Conservation (phyloP, 2,329 filamentous ascomycete genomes). For the Cercospora berteroae region DNA sequence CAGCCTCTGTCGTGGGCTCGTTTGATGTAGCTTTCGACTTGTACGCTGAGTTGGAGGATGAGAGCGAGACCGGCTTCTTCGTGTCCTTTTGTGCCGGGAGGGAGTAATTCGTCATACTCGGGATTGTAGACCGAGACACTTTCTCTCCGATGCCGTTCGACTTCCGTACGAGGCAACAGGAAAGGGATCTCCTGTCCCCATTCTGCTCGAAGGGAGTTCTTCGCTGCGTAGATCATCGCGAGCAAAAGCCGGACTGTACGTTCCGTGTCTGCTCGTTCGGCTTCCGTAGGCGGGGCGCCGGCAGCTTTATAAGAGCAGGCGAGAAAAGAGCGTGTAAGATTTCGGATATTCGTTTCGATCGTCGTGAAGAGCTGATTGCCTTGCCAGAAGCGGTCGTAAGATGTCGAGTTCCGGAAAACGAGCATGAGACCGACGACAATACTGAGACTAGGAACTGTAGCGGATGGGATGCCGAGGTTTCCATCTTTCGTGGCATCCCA, state of each 20-base stretch:
- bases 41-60: conserved; percentile 60
- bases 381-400: conserved; percentile 63
- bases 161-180: conserved; percentile 24
- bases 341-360: conserved; percentile 58
- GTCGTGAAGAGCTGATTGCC: conserved; percentile 51
- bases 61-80: conserved; percentile 60
- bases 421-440: conserved; percentile 68
- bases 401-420: conserved; percentile 64
- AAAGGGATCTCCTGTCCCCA: conserved; percentile 52
- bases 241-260: conserved; percentile 58
- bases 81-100: conserved; percentile 38
- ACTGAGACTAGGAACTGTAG: conserved; percentile 61
- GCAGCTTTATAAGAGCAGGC: conserved; percentile 43
- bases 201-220: conserved; percentile 63
- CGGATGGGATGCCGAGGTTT: conserved; percentile 56
- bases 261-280: conserved; percentile 58
- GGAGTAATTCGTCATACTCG: conserved; percentile 39
- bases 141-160: conserved; percentile 31
- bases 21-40: conserved; percentile 61
- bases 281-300: conserved; percentile 36
- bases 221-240: conserved; percentile 62
- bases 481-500: conserved; percentile 48
- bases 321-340: conserved; percentile 57
- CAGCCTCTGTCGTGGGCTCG: conserved; percentile 55
- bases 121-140: conserved; percentile 35